A percentile compares a stretch with the other conserved stretches of the same genome.
Evolutionary conservation across 441 rosid genomes (phyloP).

Genomic region (Croton setiger): DNA sequence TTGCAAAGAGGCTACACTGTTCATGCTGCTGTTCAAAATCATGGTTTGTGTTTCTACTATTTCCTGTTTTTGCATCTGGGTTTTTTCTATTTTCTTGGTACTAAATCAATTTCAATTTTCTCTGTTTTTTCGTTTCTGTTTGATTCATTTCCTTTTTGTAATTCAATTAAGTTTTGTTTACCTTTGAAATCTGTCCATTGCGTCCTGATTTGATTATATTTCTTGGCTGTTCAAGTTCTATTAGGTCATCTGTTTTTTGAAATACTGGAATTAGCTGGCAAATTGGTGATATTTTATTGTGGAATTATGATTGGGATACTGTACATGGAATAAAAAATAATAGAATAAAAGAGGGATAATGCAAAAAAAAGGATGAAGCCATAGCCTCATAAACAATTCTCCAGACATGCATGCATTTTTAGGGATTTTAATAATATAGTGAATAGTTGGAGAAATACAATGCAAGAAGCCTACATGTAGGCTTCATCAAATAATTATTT

Average conservation of each 20-base stretch:
- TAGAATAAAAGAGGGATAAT: background rate
- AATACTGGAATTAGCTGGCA: background rate
- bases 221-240: background rate
- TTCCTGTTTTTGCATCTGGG: background rate
- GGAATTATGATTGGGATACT: background rate
- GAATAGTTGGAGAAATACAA: background rate
- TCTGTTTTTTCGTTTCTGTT: slow-evolving; percentile 7
- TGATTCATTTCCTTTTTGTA: background rate
- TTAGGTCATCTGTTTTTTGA: slow-evolving; percentile 1
- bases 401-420: slow-evolving; percentile 1
- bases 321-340: background rate
- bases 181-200: background rate
- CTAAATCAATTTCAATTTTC: background rate
- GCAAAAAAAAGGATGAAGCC: background rate
- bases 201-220: no score
- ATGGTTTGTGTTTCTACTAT: slow-evolving; percentile 22
- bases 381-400: background rate
- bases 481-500: background rate
- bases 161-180: background rate
- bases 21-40: slow-evolving; percentile 51
- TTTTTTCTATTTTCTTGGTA: no score
- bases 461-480: no score
- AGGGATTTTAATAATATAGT: background rate
- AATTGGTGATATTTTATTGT: background rate
- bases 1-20: slow-evolving; percentile 49